Conservation (phyloP, 306 rosid species). For the Mimosa bimucronata region DNA sequence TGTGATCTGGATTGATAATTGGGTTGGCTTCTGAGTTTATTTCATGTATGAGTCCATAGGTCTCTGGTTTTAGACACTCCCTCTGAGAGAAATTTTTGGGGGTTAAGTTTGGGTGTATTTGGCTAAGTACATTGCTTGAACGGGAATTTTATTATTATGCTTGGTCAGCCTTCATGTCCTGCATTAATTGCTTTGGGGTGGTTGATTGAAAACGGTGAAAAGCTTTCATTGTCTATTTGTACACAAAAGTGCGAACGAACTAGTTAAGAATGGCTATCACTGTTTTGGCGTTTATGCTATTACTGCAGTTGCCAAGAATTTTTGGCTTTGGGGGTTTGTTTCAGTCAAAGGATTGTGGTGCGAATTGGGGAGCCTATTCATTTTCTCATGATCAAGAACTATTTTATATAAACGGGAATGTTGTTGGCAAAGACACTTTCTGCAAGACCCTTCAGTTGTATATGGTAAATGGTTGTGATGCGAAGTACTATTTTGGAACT, state of each 20-base stretch:
- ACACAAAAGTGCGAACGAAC: constrained; percentile 30
- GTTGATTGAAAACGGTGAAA: constrained; percentile 22
- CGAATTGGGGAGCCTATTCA: constrained; percentile 50
- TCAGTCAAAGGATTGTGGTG: constrained; percentile 57
- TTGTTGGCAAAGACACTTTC: constrained; percentile 52
- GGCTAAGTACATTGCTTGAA: constrained; percentile 26
- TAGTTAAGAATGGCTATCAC: constrained; percentile 50
- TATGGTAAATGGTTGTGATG: constrained; percentile 60
- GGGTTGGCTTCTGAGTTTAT: background rate
- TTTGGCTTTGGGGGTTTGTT: constrained; percentile 37
- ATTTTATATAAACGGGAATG: constrained; percentile 66
- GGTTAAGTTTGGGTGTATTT: constrained; percentile 10
- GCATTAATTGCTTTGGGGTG: constrained; percentile 11
- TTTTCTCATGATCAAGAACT: constrained; percentile 52
- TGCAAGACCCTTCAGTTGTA: constrained; percentile 60
- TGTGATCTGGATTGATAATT: background rate
- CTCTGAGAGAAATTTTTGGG: constrained; percentile 1
- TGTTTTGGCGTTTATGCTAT: constrained; percentile 45
- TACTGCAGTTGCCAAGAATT: constrained; percentile 52
- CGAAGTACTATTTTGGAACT: constrained; percentile 49
- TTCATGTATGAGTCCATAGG: background rate
- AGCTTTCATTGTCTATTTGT: constrained; percentile 23
- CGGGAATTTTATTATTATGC: constrained; percentile 24
- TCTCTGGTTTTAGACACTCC: constrained; percentile 1
- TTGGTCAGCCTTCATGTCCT: constrained; percentile 21